A percentile compares a stretch with the other conserved stretches of the same genome.
phyloP scores from a whole-genome alignment of 73 alveolate species.

The Paramecium sexaurelia region DNA sequence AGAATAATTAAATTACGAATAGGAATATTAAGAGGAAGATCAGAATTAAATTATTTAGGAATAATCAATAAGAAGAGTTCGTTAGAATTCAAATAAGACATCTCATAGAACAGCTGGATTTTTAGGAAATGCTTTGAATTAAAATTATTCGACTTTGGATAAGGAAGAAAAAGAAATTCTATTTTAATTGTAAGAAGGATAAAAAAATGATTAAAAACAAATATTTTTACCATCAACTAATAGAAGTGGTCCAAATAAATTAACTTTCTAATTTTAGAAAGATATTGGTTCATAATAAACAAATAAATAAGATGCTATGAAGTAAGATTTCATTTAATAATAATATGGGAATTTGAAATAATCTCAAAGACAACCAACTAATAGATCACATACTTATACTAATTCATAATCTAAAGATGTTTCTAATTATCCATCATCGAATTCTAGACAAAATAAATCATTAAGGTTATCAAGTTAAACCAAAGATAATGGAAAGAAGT shows the following conservation, averaged over 20 bases:
- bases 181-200: background rate
- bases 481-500: background rate
- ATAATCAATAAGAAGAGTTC: background rate
- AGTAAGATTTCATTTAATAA: background rate
- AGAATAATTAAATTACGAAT: background rate
- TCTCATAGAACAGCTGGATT: conserved; percentile 16
- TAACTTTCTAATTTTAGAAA: background rate
- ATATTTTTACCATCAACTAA: background rate
- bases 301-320: background rate
- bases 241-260: background rate
- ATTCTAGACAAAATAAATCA: background rate
- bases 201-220: background rate
- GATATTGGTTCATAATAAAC: background rate
- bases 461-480: background rate
- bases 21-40: background rate
- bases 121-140: background rate
- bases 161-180: background rate
- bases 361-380: background rate
- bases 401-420: background rate
- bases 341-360: background rate
- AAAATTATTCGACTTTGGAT: background rate
- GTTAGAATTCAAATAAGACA: background rate
- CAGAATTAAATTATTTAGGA: background rate
- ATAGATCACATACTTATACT: background rate
- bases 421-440: background rate